Conservation (phyloP, 2,329 filamentous ascomycete genomes). For the Aspergillus chevalieri region DNA sequence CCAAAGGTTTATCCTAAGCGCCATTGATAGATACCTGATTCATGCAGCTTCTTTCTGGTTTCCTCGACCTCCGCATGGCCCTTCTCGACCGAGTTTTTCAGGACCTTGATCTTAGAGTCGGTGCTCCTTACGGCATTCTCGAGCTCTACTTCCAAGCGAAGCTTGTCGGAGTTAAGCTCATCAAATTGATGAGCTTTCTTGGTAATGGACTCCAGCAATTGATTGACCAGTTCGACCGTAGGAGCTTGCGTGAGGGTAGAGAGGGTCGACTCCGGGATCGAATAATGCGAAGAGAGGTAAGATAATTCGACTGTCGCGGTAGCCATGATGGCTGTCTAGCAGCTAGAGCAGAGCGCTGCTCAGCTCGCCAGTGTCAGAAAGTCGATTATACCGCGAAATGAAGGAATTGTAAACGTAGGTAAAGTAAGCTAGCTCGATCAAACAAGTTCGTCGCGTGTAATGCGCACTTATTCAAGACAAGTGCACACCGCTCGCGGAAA, state of each 20-base stretch:
- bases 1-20: neutral
- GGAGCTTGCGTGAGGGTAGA: conserved; percentile 51
- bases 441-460: conserved; percentile 4
- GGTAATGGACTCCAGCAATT: conserved; percentile 67
- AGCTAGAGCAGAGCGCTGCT: conserved; percentile 13
- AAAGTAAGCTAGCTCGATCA: conserved; percentile 19
- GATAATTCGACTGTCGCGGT: conserved; percentile 51
- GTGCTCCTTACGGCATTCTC: conserved; percentile 81
- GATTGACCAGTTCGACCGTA: conserved; percentile 70
- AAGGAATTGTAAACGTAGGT: neutral
- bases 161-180: conserved; percentile 75
- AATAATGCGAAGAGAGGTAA: conserved; percentile 55
- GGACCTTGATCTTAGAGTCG: conserved; percentile 73
- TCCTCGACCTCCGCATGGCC: conserved; percentile 77
- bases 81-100: conserved; percentile 77
- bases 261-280: conserved; percentile 51
- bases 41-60: conserved; percentile 70
- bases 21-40: conserved; percentile 59
- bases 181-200: conserved; percentile 78
- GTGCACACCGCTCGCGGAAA: conserved; percentile 13
- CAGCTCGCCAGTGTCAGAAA: neutral
- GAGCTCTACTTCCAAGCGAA: conserved; percentile 83
- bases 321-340: conserved; percentile 43
- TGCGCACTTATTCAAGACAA: conserved; percentile 6
- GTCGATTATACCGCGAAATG: conserved; percentile 6